Evolutionary conservation across 805 yeast species (phyloP), one percentile per base, ranked within the genome.

Genomic region (Kodamaea leandrae): DNA sequence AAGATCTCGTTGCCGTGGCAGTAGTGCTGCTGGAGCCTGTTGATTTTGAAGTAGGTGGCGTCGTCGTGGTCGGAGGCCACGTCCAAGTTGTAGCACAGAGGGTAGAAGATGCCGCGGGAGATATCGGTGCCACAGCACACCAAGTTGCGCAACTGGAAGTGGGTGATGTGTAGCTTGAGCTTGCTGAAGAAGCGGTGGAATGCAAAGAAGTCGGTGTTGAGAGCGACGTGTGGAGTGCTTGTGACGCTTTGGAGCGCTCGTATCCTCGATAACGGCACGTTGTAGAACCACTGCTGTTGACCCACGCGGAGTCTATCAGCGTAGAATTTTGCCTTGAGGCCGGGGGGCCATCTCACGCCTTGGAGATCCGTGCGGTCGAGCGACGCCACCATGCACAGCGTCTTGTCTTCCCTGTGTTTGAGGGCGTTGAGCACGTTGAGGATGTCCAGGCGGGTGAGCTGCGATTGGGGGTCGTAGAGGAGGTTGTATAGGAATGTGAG

Each of bases 141-240:
- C 36, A 78, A 57, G 42, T 76, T 72, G 12, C 84, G 58, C 24
- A 80, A 61, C 57, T 79, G 84, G 54, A 78, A 78, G 60, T 80
- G 84, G 14, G 73, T 69, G 9, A 77, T 60, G 46, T 67, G 71
- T 4, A 80, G 76, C 38, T 68, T 70, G 6, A 80, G 66, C 44
- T 60, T 56, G 43, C 68, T 55, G 57, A 57, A 72, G 47, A 68
- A 73, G 38, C 58, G 61, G 25, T 64, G 56, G 46, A 67, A 70
- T 43, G 51, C 53, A 47, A 53, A 72, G 38, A 71, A 65, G 27
- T 69, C 68, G 6, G 71, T 63, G 23, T 49, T 54, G 8, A 55
- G 44, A 46, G 21, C 14, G 24, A 6, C 21, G 21, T 21, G 19
- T 3, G 34, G 32, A 4, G n/a, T 20, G 10, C 20, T 21, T 3